Evolutionary conservation across 1,139 yeast genomes (phyloP), one percentile per base, ranked within the genome.

Genomic region (Pichia sp.): DNA sequence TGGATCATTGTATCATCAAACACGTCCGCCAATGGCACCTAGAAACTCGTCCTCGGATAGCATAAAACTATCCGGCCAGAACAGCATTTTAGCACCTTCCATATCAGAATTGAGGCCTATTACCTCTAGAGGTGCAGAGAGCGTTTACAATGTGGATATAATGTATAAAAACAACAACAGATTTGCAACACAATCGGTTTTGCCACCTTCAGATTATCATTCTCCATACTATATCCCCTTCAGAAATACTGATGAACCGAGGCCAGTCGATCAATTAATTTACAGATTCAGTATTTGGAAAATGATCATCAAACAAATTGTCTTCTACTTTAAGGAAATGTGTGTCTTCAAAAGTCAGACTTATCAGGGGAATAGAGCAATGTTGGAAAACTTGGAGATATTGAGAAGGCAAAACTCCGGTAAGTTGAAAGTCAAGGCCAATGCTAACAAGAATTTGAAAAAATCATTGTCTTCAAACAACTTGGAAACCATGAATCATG

Each of bases 281-380:
- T 70, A 65, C 38, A 65, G 82, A 50, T 81, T 82, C 56, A 75
- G 77, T 42, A 69, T 72, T 39, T 82, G 88, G 86, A 76, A 80
- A 51, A 74, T 73, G 55, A 70, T 81, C 42, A 66, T 82, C 44
- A 77, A 76, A 48, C 75, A 82, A 14, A 54, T 81, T 41, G 64
- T 75, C 23, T 64, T 66, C 43, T 82, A 82, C 54, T 68, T 77
- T 46, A 74, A 72, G 45, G 84, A 80, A 46, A 66, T 77, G 29
- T 63, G 77, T 5, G 63, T 76, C 39, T 78, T 82, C 21, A 80
- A 78, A 51, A 83, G 78, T 53, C 82, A 79, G 47, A 78, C 76
- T 46, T 75, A 81, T 33, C 70, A 76, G 48, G 69, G 81, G 39
- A 77, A 77, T 51, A 64, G 65, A 41, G 85, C 80, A 50, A 60